A percentile compares a stretch with the other conserved stretches of the same genome.
These are phyloP conservation scores for Ceratocystis smalleyi DNA, from an alignment of 2,329 filamentous ascomycete genomes.

Conservation along the genomic window DNA sequence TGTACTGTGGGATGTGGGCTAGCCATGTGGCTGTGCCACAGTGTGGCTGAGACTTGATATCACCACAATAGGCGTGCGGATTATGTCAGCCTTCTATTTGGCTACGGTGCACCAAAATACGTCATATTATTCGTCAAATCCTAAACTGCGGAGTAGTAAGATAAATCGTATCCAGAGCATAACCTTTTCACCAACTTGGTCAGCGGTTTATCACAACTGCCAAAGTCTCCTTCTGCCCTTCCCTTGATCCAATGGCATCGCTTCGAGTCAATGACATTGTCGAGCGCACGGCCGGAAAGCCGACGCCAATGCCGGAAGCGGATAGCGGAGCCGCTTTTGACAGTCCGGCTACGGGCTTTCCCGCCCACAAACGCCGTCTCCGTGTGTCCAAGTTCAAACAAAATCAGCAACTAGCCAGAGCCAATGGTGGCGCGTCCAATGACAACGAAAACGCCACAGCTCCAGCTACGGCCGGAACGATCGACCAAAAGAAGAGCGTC, in stretches of 20 bases:
- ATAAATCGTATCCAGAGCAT: background rate
- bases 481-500: constrained; percentile 15
- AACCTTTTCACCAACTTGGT: background rate
- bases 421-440: background rate
- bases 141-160: background rate
- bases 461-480: background rate
- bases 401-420: constrained; percentile 30
- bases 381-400: constrained; percentile 68
- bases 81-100: too few species aligned
- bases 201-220: background rate
- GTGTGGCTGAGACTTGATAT: too few species aligned
- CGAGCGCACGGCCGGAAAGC: constrained; percentile 42
- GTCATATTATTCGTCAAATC: background rate
- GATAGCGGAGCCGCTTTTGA: constrained; percentile 37
- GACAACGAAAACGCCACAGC: constrained; percentile 1
- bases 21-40: too few species aligned
- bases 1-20: too few species aligned
- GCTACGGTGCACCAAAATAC: background rate
- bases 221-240: background rate
- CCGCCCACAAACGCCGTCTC: constrained; percentile 67
- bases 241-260: constrained; percentile 16
- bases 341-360: constrained; percentile 53
- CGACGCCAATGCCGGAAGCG: constrained; percentile 44
- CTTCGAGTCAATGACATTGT: constrained; percentile 61
- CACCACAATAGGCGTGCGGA: too few species aligned